Conservation (phyloP, 352 stramenopile species). For the Globisporangium ultimum region DNA sequence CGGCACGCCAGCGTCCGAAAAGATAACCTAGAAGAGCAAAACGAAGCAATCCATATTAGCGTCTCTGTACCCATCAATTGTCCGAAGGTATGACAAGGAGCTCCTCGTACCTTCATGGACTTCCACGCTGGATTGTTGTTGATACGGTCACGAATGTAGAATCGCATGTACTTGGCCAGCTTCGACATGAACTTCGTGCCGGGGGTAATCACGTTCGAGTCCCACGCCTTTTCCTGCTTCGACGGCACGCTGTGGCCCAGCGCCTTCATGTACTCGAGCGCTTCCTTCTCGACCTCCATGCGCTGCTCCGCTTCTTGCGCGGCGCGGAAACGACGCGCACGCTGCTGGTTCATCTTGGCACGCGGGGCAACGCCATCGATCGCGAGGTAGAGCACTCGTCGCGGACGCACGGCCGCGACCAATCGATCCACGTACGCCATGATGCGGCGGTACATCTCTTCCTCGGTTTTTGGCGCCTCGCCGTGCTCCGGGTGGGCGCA, state of each 20-base stretch:
- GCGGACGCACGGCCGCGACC: conserved; percentile 92
- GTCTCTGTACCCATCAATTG: conserved; percentile 2
- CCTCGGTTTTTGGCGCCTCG: conserved; percentile 91
- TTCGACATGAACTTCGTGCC: conserved; percentile 98
- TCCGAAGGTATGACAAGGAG: background rate
- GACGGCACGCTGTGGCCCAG: conserved; percentile 79
- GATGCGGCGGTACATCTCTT: conserved; percentile 98
- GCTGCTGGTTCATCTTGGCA: conserved; percentile 99
- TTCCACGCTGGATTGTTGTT: conserved; percentile 94
- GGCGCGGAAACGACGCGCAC: conserved; percentile 94
- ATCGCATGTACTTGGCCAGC: conserved; percentile 88
- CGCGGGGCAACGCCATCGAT: conserved; percentile 98
- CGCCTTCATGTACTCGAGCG: conserved; percentile 90
- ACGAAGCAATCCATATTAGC: background rate
- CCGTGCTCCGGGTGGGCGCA: conserved; percentile 96
- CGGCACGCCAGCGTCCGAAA: conserved; percentile 95
- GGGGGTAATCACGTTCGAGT: conserved; percentile 99
- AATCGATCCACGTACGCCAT: conserved; percentile 97
- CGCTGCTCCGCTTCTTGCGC: conserved; percentile 95
- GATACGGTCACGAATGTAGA: conserved; percentile 93
- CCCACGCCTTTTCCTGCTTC: conserved; percentile 89
- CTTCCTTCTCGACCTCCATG: conserved; percentile 90
- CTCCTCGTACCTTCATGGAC: conserved; percentile 77
- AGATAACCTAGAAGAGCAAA: conserved; percentile 74
- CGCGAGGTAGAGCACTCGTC: conserved; percentile 96